phyloP scores from a whole-genome alignment of 2,329 filamentous ascomycete species.

The Elsinoe australis region DNA sequence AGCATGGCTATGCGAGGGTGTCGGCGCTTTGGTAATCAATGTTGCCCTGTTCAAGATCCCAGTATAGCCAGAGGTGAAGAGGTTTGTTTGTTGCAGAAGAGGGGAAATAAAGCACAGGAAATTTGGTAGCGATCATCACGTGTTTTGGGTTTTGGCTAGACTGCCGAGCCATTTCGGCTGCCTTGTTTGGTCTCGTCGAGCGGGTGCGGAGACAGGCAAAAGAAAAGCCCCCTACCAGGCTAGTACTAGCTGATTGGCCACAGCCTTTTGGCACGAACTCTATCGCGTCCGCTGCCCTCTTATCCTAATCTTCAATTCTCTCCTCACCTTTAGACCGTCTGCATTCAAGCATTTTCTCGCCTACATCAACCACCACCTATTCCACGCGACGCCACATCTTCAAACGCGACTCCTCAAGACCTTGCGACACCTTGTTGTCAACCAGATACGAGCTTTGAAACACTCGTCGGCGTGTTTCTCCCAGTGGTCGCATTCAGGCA shows the following conservation, averaged over 20 bases:
- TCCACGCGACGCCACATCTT: not conserved
- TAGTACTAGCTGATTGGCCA: conserved; percentile 1
- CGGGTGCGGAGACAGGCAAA: conserved; percentile 12
- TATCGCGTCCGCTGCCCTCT: conserved; percentile 10
- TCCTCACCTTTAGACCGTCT: conserved; percentile 9
- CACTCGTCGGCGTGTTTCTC: not conserved
- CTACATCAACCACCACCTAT: not conserved
- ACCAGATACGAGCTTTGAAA: not conserved
- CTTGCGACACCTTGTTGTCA: not conserved
- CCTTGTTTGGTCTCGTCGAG: conserved; percentile 7
- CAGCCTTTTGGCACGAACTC: conserved; percentile 4
- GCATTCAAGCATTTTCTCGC: conserved; percentile 4
- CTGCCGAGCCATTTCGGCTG: not conserved
- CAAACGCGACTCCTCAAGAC: not conserved
- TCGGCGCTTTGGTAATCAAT: too few relatives aligned
- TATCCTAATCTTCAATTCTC: conserved; percentile 13
- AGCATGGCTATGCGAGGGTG: conserved; percentile 8
- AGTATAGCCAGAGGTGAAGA: too few relatives aligned
- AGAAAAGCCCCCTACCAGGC: conserved; percentile 14
- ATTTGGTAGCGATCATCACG: conserved; percentile 9
- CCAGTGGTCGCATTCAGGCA: conserved; percentile 9
- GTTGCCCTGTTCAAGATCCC: too few relatives aligned
- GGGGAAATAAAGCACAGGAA: not conserved
- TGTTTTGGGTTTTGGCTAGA: conserved; percentile 8
- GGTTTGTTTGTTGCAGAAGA: conserved; percentile 4